Percentiles rank a stretch among this genome's conserved stretches.
Conservation (phyloP, 495 filamentous ascomycete species). For the Glutinoglossum americanum region DNA sequence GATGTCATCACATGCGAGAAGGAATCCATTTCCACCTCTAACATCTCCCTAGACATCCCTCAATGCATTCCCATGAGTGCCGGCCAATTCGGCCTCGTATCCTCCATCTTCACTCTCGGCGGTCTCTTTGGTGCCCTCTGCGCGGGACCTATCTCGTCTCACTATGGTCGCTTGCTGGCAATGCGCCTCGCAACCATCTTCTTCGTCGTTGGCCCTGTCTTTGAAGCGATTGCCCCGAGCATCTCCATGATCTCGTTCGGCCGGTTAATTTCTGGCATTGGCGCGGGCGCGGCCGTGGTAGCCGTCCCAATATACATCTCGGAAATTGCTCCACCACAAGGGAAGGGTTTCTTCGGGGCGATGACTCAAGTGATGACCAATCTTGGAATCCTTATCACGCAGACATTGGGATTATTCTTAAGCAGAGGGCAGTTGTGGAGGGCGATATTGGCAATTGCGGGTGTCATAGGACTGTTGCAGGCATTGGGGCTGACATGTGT, state of each 20-base stretch:
- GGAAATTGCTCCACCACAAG: slow-evolving; percentile 59
- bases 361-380: slow-evolving; percentile 91
- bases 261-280: slow-evolving; percentile 59
- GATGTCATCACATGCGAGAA: slow-evolving; percentile 65
- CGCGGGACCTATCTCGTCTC: slow-evolving; percentile 50
- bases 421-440: slow-evolving; percentile 62
- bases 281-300: slow-evolving; percentile 69
- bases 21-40: slow-evolving; percentile 26
- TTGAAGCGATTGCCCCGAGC: slow-evolving; percentile 48
- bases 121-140: slow-evolving; percentile 65
- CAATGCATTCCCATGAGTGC: slow-evolving; percentile 71
- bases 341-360: slow-evolving; percentile 70
- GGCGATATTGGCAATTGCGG: slow-evolving; percentile 55
- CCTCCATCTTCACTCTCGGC: slow-evolving; percentile 79
- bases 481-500: slow-evolving; percentile 42
- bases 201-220: slow-evolving; percentile 51
- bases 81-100: slow-evolving; percentile 56
- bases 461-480: slow-evolving; percentile 42
- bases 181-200: slow-evolving; percentile 54
- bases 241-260: slow-evolving; percentile 48
- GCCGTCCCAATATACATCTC: slow-evolving; percentile 93
- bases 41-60: slow-evolving; percentile 21
- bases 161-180: slow-evolving; percentile 46
- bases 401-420: slow-evolving; percentile 68
- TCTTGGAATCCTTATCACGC: slow-evolving; percentile 70